Conservation (phyloP, 1,284 basidiomycete species). For the Sporisorium graminicola region DNA sequence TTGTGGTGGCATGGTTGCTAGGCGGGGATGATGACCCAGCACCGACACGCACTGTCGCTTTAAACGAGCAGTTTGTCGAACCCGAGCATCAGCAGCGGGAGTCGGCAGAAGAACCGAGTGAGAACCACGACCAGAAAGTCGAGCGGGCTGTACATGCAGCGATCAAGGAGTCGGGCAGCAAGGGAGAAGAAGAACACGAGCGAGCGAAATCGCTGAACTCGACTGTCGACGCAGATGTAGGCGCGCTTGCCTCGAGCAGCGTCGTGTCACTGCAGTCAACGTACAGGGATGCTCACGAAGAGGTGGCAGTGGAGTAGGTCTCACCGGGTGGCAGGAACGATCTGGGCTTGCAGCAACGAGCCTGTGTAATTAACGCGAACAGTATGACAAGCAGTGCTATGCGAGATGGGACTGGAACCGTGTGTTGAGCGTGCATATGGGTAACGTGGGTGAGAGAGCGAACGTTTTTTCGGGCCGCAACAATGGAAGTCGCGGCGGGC, state of each 20-base stretch:
- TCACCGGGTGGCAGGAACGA: too few species aligned
- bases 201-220: conserved; percentile 14
- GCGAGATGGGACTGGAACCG: not conserved
- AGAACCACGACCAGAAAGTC: conserved; percentile 1
- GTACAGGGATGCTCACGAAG: conserved; percentile 49
- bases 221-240: conserved; percentile 9
- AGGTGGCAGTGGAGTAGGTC: conserved; percentile 3
- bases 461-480: too few species aligned
- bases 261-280: conserved; percentile 40
- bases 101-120: not conserved
- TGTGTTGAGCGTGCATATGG: not conserved
- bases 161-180: not conserved
- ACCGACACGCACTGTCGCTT: not conserved
- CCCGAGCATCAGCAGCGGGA: not conserved
- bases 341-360: too few species aligned
- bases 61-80: not conserved
- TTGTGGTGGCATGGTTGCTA: conserved; percentile 60
- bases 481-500: conserved; percentile 3
- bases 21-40: conserved; percentile 44
- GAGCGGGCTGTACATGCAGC: conserved; percentile 4
- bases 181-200: too few species aligned
- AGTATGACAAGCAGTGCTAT: not conserved
- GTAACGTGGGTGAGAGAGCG: too few species aligned
- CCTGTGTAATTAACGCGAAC: not conserved
- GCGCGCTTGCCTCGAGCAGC: conserved; percentile 33